These are phyloP conservation scores for Arthrobotrys sinensis DNA, from an alignment of 2,329 filamentous ascomycete species.

Conservation along the genomic window DNA sequence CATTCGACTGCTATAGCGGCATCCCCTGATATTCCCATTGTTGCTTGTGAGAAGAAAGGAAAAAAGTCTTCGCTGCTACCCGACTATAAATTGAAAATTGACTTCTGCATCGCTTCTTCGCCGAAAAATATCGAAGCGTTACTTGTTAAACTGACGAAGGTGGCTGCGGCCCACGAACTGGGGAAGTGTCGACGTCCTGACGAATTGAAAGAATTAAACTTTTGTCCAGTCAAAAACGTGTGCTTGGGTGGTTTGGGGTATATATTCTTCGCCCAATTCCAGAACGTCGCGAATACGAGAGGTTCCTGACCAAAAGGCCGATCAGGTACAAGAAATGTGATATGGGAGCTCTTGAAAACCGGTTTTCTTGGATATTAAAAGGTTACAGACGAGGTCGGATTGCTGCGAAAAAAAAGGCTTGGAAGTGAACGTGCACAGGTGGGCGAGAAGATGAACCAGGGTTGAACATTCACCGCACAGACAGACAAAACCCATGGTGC, in stretches of 20 bases:
- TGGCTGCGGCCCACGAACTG: conserved; percentile 37
- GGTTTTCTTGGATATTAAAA: conserved; percentile 31
- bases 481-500: conserved; percentile 46
- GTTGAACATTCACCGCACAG: conserved; percentile 56
- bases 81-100: conserved; percentile 29
- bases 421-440: conserved; percentile 50
- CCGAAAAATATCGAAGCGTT: conserved; percentile 22
- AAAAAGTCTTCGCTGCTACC: conserved; percentile 18
- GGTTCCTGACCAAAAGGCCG: conserved; percentile 42
- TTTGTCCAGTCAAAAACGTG: conserved; percentile 19
- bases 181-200: conserved; percentile 14
- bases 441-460: conserved; percentile 59
- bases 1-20: conserved; percentile 52
- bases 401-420: conserved; percentile 41
- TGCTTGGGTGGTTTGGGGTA: conserved; percentile 33
- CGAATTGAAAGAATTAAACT: conserved; percentile 16
- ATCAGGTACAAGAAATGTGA: conserved; percentile 47
- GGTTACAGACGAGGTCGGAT: conserved; percentile 43
- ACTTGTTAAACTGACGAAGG: conserved; percentile 24
- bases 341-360: conserved; percentile 22
- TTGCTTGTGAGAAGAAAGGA: conserved; percentile 26
- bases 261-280: conserved; percentile 52
- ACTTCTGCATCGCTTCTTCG: conserved; percentile 24
- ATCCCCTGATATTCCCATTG: conserved; percentile 48
- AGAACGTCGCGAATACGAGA: conserved; percentile 40